These are phyloP conservation scores for Ulmus americana DNA, from an alignment of 331 rosid genomes.

Conservation along the genomic window DNA sequence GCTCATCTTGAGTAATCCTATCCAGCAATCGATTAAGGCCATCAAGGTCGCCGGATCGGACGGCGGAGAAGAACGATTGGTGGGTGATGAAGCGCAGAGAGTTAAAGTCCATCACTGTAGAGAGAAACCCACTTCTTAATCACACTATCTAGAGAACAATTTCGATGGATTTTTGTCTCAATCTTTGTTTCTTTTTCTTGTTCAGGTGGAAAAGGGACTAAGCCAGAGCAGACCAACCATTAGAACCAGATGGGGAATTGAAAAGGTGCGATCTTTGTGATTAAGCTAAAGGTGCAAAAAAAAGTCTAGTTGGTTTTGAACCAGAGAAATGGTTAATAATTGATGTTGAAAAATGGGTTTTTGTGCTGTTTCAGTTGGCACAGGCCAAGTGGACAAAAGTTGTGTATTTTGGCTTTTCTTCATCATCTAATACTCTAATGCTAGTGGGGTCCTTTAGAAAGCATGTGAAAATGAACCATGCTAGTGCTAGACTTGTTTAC, in stretches of 20 bases:
- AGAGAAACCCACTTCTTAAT: neutral
- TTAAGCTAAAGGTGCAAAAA: neutral
- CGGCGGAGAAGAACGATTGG: slow-evolving; percentile 66
- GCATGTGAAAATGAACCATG: neutral
- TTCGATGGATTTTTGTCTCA: neutral
- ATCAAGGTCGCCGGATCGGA: slow-evolving; percentile 73
- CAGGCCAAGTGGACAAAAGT: neutral
- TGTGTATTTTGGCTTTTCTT: neutral
- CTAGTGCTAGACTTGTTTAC: neutral
- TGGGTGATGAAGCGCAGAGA: slow-evolving; percentile 57
- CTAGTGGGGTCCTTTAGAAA: slow-evolving; percentile 1
- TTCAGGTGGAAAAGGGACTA: neutral
- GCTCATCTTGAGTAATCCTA: slow-evolving; percentile 42
- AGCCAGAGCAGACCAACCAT: neutral
- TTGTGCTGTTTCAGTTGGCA: slow-evolving; percentile 5
- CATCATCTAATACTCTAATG: neutral
- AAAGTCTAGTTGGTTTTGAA: neutral
- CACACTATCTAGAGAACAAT: neutral
- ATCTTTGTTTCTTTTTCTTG: neutral
- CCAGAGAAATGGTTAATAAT: neutral
- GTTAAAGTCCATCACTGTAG: slow-evolving; percentile 50
- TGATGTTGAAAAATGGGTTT: neutral
- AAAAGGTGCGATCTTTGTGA: neutral
- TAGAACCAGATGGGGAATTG: neutral
- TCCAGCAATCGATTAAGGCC: slow-evolving; percentile 40